Evolutionary conservation across 495 filamentous ascomycete genomes (phyloP).

Genomic region (Oidiodendron maius): DNA sequence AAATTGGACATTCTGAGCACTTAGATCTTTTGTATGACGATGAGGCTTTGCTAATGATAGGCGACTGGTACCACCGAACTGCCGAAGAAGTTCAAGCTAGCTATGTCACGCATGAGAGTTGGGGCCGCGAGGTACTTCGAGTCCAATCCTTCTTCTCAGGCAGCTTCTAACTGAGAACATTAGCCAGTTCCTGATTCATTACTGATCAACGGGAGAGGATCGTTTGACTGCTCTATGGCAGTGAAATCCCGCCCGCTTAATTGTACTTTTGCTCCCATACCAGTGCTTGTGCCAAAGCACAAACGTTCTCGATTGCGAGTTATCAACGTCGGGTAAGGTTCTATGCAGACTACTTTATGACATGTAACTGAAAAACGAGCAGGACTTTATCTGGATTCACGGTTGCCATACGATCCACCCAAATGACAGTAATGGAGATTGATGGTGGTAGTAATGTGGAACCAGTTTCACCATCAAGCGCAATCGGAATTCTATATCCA

Average conservation of each 20-base stretch:
- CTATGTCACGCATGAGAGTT: conserved; percentile 35
- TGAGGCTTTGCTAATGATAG: conserved; percentile 35
- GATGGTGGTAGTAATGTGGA: not conserved
- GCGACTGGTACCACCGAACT: conserved; percentile 45
- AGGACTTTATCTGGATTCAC: conserved; percentile 8
- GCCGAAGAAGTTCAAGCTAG: conserved; percentile 32
- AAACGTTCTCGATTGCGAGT: conserved; percentile 13
- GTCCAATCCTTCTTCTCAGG: not conserved
- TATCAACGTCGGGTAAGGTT: conserved; percentile 12
- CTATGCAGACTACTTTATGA: too few relatives aligned
- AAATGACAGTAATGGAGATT: not conserved
- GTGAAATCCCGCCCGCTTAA: conserved; percentile 37
- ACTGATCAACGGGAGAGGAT: conserved; percentile 40
- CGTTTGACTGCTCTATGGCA: conserved; percentile 40
- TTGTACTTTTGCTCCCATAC: conserved; percentile 16
- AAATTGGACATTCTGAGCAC: not conserved
- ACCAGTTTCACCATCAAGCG: not conserved
- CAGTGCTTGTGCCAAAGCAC: not conserved
- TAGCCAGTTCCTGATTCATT: conserved; percentile 43
- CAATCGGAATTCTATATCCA: conserved; percentile 10
- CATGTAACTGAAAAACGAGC: too few relatives aligned
- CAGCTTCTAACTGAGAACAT: not conserved
- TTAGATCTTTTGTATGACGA: conserved; percentile 27
- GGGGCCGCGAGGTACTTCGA: conserved; percentile 21
- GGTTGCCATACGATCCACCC: not conserved